Percentiles rank a stretch among this genome's conserved stretches.
Conservation (phyloP, 768 basidiomycete species). For the Xerocomellus chrysenteron region DNA sequence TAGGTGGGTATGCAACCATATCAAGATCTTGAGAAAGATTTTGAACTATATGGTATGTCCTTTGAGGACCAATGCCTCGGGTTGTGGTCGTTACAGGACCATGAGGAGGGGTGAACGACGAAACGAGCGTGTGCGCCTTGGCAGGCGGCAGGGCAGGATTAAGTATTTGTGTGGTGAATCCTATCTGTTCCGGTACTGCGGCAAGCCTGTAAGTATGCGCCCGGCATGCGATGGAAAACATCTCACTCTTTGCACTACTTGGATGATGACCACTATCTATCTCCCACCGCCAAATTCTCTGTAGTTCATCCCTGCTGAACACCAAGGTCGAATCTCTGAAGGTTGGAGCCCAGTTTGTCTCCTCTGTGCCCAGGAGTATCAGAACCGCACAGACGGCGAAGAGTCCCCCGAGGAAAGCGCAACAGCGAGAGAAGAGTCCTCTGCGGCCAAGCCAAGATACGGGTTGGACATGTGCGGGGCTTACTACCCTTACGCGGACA, state of each 20-base stretch:
- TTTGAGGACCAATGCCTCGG: slow-evolving; percentile 68
- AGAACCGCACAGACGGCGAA: slow-evolving; percentile 45
- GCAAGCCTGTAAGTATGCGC: background rate
- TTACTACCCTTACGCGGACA: slow-evolving; percentile 58
- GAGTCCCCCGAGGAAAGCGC: slow-evolving; percentile 51
- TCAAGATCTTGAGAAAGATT: slow-evolving; percentile 60
- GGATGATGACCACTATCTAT: slow-evolving; percentile 88
- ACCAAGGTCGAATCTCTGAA: slow-evolving; percentile 65
- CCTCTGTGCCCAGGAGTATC: slow-evolving; percentile 44
- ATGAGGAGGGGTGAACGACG: slow-evolving; percentile 46
- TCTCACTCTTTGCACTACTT: slow-evolving; percentile 64
- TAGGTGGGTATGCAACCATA: slow-evolving; percentile 75
- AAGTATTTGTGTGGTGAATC: slow-evolving; percentile 48
- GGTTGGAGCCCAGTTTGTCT: slow-evolving; percentile 38
- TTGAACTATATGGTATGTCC: slow-evolving; percentile 55
- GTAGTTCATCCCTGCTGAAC: slow-evolving; percentile 67
- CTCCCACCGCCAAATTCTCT: slow-evolving; percentile 93
- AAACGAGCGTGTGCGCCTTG: slow-evolving; percentile 45
- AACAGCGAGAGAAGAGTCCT: slow-evolving; percentile 52
- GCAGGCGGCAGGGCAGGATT: slow-evolving; percentile 69
- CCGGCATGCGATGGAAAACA: slow-evolving; percentile 4
- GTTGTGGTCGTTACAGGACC: slow-evolving; percentile 45
- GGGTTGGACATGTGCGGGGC: slow-evolving; percentile 40
- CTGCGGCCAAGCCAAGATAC: slow-evolving; percentile 50
- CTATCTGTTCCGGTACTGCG: slow-evolving; percentile 64